A percentile compares a stretch with the other conserved stretches of the same genome.
phyloP scores from a whole-genome alignment of 2,329 filamentous ascomycete genomes.

The Colletotrichum sp. region DNA sequence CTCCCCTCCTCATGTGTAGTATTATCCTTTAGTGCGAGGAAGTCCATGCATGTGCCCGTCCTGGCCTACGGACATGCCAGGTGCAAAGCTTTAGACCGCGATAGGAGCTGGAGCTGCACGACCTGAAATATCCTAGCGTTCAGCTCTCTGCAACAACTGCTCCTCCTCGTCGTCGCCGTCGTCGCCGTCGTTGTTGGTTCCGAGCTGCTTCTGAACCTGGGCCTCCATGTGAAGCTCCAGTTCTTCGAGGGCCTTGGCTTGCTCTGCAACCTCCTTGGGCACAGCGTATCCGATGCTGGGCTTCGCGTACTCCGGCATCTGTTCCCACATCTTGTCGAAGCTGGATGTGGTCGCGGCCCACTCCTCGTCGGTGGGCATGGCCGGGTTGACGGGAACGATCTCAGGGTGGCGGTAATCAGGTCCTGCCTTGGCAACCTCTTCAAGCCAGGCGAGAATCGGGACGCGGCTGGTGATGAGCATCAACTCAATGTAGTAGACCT shows the following conservation, averaged over 20 bases:
- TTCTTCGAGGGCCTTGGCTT: not conserved
- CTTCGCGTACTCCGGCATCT: conserved; percentile 32
- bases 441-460: conserved; percentile 65
- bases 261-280: not conserved
- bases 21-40: not conserved
- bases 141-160: not conserved
- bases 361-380: conserved; percentile 1
- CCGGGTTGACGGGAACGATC: conserved; percentile 32
- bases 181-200: not conserved
- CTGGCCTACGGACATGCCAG: not conserved
- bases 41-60: not conserved
- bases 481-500: conserved; percentile 62
- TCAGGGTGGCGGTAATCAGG: conserved; percentile 44
- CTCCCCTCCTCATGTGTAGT: not conserved
- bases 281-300: conserved; percentile 27
- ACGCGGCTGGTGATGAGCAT: conserved; percentile 63
- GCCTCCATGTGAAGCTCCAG: not conserved
- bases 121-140: not conserved
- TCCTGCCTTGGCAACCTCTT: conserved; percentile 52
- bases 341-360: conserved; percentile 13
- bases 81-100: not conserved
- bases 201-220: not conserved
- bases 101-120: not conserved
- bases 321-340: conserved; percentile 34
- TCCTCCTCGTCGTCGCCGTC: not conserved